Base-by-base conservation (phyloP, 1,139 yeast genomes). In the Protomyces arabidopsidicola region DNA sequence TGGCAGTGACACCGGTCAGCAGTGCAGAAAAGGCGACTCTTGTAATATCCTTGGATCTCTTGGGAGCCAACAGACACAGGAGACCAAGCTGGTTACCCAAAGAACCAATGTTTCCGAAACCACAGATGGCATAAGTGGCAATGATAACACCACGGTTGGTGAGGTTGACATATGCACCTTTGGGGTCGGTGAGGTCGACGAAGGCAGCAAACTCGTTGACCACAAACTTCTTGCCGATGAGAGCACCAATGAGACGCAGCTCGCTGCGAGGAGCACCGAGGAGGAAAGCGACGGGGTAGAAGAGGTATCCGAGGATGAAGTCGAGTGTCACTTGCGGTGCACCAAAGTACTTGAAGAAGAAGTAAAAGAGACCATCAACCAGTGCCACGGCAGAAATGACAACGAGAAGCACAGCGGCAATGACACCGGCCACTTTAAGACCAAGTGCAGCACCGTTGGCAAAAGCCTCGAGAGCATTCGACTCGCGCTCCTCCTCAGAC, bases 271-370 rank as follows among this genome's bases (percentile, higher is more conserved):
- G 86, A 53, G 84, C 80, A 56, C 88, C 88, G 69, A 84, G 76
- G 61, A 84, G 76, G 78, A 84, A 84, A 1, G 86, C 80, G 35
- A 83, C 79, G 2, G 88, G 88, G 71, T 84, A 84, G 67, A 27
- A 52, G 14, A 84, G 72, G 75, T 84, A 84, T 27, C 86, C 81
- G 66, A 81, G 74, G 71, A 84, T 84, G 73, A 82, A 78, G 72
- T 84, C 85, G 68, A 84, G 75, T 18, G 85, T 78, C 68, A 84
- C 79, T 18, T 75, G 71, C 12, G 75, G 72, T 67, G 84, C 83
- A 68, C 82, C 82, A 87, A 87, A 83, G 76, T 82, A 84, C 61
- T 80, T 77, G 66, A 87, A 87, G 69, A 84, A 84, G 85, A 86
- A 84, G 14, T 84, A 80, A 66, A 84, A 78, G 53, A 84, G 72